Evolutionary conservation across 2,329 filamentous ascomycete species (phyloP).

Genomic region (Hypoxylon sp.): DNA sequence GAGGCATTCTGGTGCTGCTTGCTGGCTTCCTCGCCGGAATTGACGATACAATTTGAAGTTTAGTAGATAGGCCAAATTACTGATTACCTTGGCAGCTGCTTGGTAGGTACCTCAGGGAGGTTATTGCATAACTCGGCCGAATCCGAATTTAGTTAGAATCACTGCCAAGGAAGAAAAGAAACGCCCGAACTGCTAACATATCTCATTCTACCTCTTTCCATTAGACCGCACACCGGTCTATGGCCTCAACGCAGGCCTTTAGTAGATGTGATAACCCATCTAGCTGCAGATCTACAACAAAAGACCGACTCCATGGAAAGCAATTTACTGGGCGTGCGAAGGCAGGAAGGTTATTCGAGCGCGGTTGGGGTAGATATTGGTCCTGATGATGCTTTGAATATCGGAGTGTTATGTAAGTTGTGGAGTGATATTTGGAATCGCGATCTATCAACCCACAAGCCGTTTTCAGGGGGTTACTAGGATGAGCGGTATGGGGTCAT

Average conservation of each 20-base stretch:
- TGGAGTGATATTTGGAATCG: slow-evolving; percentile 32
- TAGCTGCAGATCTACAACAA: slow-evolving; percentile 14
- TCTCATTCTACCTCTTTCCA: slow-evolving; percentile 16
- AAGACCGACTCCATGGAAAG: slow-evolving; percentile 37
- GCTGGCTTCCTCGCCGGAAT: no score
- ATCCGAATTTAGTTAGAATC: slow-evolving; percentile 20
- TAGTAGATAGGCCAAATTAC: no score
- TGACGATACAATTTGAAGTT: no score
- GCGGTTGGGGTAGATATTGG: slow-evolving; percentile 18
- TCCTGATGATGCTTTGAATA: slow-evolving; percentile 22
- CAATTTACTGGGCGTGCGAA: slow-evolving; percentile 20
- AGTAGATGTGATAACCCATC: slow-evolving; percentile 21
- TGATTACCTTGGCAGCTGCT: not conserved
- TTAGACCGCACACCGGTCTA: not conserved
- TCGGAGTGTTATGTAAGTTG: slow-evolving; percentile 18
- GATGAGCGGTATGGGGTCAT: slow-evolving; percentile 34
- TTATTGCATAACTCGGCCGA: slow-evolving; percentile 24
- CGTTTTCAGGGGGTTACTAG: slow-evolving; percentile 26
- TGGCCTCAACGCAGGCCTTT: slow-evolving; percentile 14
- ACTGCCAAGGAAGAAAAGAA: slow-evolving; percentile 38
- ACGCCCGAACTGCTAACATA: slow-evolving; percentile 31
- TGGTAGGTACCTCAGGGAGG: not conserved
- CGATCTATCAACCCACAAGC: slow-evolving; percentile 13
- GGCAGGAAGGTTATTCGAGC: not conserved
- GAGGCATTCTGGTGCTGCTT: no score